phyloP scores from a whole-genome alignment of 2,329 filamentous ascomycete genomes.

The Aspergillus persii region DNA sequence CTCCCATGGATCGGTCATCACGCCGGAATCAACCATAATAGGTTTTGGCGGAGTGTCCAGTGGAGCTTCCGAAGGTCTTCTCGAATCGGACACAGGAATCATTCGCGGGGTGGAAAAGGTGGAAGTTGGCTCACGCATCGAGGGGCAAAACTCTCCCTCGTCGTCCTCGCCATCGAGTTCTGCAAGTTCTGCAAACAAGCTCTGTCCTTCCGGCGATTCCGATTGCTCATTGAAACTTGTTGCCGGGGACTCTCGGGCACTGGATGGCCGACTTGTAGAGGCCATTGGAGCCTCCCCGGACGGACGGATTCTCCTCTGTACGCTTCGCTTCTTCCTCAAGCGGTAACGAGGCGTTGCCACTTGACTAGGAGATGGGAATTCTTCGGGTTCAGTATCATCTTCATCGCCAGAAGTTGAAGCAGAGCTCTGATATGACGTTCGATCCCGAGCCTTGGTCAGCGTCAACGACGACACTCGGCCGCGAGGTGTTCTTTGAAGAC shows the following conservation, averaged over 20 bases:
- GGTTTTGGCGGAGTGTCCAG: constrained; percentile 25
- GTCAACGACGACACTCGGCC: constrained; percentile 39
- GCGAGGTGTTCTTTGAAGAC: constrained; percentile 34
- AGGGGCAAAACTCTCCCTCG: constrained; percentile 54
- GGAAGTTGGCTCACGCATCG: constrained; percentile 36
- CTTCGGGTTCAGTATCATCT: constrained; percentile 57
- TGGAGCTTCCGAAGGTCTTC: constrained; percentile 31
- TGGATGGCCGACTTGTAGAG: constrained; percentile 37
- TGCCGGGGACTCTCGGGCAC: constrained; percentile 52
- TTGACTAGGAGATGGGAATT: constrained; percentile 67
- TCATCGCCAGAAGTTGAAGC: constrained; percentile 83
- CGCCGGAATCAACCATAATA: constrained; percentile 58
- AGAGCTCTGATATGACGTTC: constrained; percentile 77
- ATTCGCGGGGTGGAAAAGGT: constrained; percentile 42
- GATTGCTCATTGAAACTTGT: constrained; percentile 50
- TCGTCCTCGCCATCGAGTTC: constrained; percentile 72
- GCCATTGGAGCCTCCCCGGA: constrained; percentile 46
- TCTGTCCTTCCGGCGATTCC: constrained; percentile 63
- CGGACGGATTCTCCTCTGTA: constrained; percentile 56
- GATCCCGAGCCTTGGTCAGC: constrained; percentile 52
- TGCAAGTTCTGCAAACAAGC: constrained; percentile 85
- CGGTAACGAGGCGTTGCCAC: constrained; percentile 67
- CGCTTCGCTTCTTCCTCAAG: constrained; percentile 66
- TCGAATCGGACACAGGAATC: constrained; percentile 25
- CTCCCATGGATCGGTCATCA: constrained; percentile 62